A percentile compares a stretch with the other conserved stretches of the same genome.
Conservation (phyloP, 2,329 filamentous ascomycete genomes). For the Hypoxylon sp. region DNA sequence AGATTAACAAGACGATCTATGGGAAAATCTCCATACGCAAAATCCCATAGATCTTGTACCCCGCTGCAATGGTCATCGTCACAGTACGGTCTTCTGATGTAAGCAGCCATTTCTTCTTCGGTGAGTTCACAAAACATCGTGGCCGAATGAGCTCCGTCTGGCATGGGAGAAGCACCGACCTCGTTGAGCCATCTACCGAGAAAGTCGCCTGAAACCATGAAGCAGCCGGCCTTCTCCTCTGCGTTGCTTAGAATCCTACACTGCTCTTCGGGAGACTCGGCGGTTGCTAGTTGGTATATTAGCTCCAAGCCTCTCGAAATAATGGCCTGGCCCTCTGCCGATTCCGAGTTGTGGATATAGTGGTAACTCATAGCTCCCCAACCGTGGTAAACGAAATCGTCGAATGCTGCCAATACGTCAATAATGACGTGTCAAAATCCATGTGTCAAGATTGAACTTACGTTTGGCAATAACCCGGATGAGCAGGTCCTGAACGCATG, state of each 20-base stretch:
- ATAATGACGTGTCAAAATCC: neutral
- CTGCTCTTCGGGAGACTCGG: neutral
- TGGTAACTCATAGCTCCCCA: conserved; percentile 18
- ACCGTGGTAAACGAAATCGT: conserved; percentile 28
- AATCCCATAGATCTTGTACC: neutral
- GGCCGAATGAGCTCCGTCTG: neutral
- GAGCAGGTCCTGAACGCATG: conserved; percentile 27
- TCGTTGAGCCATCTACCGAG: neutral
- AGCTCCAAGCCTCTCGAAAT: conserved; percentile 1
- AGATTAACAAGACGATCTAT: neutral
- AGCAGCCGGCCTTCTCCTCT: neutral
- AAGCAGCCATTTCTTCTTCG: neutral
- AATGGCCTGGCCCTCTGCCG: neutral
- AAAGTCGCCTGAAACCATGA: neutral
- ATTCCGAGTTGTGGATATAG: neutral
- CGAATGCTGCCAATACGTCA: conserved; percentile 24
- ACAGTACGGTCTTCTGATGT: conserved; percentile 1
- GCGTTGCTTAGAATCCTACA: neutral
- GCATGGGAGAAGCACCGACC: neutral
- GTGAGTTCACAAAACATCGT: neutral
- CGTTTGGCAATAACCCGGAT: conserved; percentile 14
- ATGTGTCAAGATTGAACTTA: conserved; percentile 12
- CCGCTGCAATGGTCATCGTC: neutral
- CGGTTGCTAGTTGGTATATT: neutral
- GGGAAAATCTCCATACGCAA: neutral